phyloP scores from a whole-genome alignment of 805 yeast species.

The Ogataea populi-albae region DNA sequence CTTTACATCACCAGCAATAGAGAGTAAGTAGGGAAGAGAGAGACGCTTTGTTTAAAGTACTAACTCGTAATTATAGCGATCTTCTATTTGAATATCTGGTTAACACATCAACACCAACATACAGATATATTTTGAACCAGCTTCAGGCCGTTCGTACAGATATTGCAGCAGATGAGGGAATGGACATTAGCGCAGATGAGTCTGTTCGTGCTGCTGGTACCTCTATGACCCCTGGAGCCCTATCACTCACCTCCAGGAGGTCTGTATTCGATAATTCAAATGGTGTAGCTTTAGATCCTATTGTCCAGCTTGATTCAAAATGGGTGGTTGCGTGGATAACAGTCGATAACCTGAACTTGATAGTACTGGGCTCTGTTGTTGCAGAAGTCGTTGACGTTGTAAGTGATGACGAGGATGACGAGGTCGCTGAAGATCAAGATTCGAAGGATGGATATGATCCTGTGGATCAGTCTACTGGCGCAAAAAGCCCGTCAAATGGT shows the following conservation, averaged over 20 bases:
- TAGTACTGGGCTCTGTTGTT: slow-evolving; percentile 16
- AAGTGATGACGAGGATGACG: slow-evolving; percentile 32
- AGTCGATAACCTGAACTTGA: slow-evolving; percentile 20
- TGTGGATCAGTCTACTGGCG: too few relatives aligned
- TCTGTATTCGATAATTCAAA: slow-evolving; percentile 25
- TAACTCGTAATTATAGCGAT: slow-evolving; percentile 10
- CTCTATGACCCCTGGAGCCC: background rate
- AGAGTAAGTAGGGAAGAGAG: slow-evolving; percentile 20
- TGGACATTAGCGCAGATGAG: slow-evolving; percentile 1
- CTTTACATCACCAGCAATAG: slow-evolving; percentile 29
- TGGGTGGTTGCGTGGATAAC: slow-evolving; percentile 31
- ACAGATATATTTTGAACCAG: slow-evolving; percentile 24
- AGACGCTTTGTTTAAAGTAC: background rate
- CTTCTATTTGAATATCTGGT: slow-evolving; percentile 26
- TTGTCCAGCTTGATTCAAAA: slow-evolving; percentile 28
- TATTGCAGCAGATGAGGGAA: slow-evolving; percentile 5
- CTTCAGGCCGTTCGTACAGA: slow-evolving; percentile 18
- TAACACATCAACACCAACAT: slow-evolving; percentile 27
- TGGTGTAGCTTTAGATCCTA: slow-evolving; percentile 22
- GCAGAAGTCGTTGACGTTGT: slow-evolving; percentile 24
- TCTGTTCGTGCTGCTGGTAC: slow-evolving; percentile 1
- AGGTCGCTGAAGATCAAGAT: slow-evolving; percentile 21
- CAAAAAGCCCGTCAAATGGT: too few relatives aligned
- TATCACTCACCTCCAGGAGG: background rate
- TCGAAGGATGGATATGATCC: slow-evolving; percentile 10